Conservation (phyloP, 2,329 filamentous ascomycete genomes). For the Lasiodiplodia citricola region DNA sequence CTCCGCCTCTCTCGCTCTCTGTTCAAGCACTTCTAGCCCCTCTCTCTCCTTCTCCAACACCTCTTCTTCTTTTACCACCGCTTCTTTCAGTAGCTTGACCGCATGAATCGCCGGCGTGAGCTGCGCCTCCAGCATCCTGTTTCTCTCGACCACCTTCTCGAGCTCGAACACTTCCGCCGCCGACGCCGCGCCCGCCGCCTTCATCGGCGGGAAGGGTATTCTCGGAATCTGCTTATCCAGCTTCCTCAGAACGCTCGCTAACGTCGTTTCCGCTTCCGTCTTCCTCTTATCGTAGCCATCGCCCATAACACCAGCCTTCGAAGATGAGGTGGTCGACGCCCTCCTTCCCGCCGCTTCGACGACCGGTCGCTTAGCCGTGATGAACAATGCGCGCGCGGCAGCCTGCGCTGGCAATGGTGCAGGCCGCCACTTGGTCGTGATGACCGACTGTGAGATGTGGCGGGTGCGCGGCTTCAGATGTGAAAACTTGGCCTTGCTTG, state of each 20-base stretch:
- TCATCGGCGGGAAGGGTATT: slow-evolving; percentile 69
- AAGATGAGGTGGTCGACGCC: neutral
- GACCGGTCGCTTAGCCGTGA: slow-evolving; percentile 66
- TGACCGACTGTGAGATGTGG: slow-evolving; percentile 43
- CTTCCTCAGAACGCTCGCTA: slow-evolving; percentile 61
- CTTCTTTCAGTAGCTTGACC: slow-evolving; percentile 63
- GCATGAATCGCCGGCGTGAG: slow-evolving; percentile 68
- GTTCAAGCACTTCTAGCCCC: slow-evolving; percentile 57
- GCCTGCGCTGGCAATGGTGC: slow-evolving; percentile 49
- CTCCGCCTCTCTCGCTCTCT: slow-evolving; percentile 62
- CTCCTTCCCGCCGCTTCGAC: slow-evolving; percentile 57
- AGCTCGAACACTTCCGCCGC: slow-evolving; percentile 61
- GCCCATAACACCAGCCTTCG: neutral
- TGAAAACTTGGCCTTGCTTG: slow-evolving; percentile 31
- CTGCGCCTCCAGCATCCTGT: slow-evolving; percentile 60
- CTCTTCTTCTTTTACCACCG: slow-evolving; percentile 62
- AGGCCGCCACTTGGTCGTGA: slow-evolving; percentile 56
- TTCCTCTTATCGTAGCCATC: slow-evolving; percentile 39
- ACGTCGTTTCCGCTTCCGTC: slow-evolving; percentile 60
- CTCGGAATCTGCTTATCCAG: slow-evolving; percentile 64
- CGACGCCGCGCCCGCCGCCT: slow-evolving; percentile 50
- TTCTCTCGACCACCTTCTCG: slow-evolving; percentile 67
- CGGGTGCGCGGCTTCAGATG: slow-evolving; percentile 43
- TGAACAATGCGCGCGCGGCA: slow-evolving; percentile 57
- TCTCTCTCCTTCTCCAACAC: slow-evolving; percentile 63